Evolutionary conservation across 75 land plant genomes (phyloP).

Genomic region (Selaginella tamariscina): DNA sequence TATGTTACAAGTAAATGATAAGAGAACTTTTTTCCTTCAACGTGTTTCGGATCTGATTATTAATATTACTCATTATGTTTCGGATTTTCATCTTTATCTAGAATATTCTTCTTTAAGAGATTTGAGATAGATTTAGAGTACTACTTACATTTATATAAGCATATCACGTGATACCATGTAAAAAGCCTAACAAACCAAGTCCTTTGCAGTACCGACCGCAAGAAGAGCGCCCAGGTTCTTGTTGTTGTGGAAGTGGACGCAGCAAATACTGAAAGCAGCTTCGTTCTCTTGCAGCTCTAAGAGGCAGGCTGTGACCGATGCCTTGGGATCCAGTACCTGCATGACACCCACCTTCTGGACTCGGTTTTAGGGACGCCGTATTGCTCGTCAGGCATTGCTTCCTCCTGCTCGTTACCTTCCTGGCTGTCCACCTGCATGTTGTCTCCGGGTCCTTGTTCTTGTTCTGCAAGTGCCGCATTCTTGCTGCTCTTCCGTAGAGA

Average conservation of each 20-base stretch:
- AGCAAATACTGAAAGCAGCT: slow-evolving; percentile 87
- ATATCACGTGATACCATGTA: too few species aligned
- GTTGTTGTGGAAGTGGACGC: slow-evolving; percentile 79
- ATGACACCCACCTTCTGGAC: slow-evolving; percentile 86
- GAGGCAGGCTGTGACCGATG: slow-evolving; percentile 65
- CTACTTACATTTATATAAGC: too few species aligned
- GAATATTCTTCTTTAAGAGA: too few species aligned
- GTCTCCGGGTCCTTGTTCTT: slow-evolving; percentile 64
- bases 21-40: too few species aligned
- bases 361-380: slow-evolving; percentile 94
- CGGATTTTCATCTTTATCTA: too few species aligned
- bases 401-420: slow-evolving; percentile 66
- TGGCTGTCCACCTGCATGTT: slow-evolving; percentile 50
- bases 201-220: slow-evolving; percentile 93
- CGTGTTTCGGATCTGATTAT: too few species aligned
- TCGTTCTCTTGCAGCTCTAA: slow-evolving; percentile 92
- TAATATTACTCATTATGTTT: too few species aligned
- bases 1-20: too few species aligned
- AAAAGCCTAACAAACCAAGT: too few species aligned
- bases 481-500: slow-evolving; percentile 89
- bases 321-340: slow-evolving; percentile 82
- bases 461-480: slow-evolving; percentile 41
- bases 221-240: slow-evolving; percentile 75
- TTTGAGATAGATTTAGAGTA: too few species aligned
- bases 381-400: slow-evolving; percentile 88